Conservation (phyloP, 257 asterid genomes). For the Petunia axillaris region DNA sequence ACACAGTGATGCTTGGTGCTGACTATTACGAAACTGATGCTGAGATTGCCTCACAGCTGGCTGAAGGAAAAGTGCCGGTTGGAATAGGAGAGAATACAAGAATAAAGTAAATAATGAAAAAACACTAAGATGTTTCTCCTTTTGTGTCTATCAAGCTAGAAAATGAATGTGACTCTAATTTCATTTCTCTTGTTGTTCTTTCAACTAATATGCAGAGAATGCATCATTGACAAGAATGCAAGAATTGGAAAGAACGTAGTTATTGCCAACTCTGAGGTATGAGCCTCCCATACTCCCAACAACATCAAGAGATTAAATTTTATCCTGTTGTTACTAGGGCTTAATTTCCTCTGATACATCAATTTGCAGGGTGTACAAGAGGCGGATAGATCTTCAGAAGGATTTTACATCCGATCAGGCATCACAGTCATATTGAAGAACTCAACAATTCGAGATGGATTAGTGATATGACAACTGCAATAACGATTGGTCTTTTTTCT, state of each 20-base stretch:
- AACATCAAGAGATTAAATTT: constrained; percentile 17
- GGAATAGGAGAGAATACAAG: constrained; percentile 96
- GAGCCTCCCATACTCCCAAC: constrained; percentile 24
- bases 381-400: constrained; percentile 93
- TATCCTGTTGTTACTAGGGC: constrained; percentile 1
- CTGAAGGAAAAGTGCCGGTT: constrained; percentile 83
- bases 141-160: neutral
- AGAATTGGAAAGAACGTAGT: constrained; percentile 86
- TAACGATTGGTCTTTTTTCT: neutral
- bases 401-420: constrained; percentile 91
- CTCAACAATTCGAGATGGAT: constrained; percentile 79
- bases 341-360: constrained; percentile 26
- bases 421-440: constrained; percentile 71
- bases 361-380: constrained; percentile 85
- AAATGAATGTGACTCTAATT: constrained; percentile 12
- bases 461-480: constrained; percentile 53
- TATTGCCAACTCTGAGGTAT: constrained; percentile 88
- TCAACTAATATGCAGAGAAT: constrained; percentile 53
- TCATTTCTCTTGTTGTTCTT: constrained; percentile 5
- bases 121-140: neutral
- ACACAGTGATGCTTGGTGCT: constrained; percentile 96
- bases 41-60: constrained; percentile 63
- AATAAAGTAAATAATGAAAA: constrained; percentile 56
- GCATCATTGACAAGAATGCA: constrained; percentile 95
- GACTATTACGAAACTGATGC: constrained; percentile 89